Base-by-base conservation (phyloP, 1,284 basidiomycete genomes). In the Grifola frondosa region DNA sequence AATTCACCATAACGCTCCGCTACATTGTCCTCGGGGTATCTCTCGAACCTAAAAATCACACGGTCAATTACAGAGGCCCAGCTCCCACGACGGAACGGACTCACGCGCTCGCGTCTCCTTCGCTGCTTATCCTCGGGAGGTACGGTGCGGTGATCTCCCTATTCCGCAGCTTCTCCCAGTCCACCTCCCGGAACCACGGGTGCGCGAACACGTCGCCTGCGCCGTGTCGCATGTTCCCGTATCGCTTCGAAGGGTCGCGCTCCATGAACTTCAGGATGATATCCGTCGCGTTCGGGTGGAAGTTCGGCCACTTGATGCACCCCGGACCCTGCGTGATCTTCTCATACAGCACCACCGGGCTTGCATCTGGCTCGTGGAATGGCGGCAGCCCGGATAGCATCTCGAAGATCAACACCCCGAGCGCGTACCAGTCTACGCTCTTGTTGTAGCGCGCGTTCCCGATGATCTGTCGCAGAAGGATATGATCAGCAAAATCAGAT, bases 371-470 rank as follows among this genome's bases (percentile, higher is more conserved):
- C 59, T 80, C 75, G 63, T 88, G 84, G 64, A 81, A 88, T 0
- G 88, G 88, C 5, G 88, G 88, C 13, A 88, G 81, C 5, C 90
- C 91, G 4, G 90, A 85, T 49, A 97, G 85, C 88, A 98, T 99
- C 66, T 99, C 96, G 66, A 93, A 99, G 40, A 97, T 84, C 63
- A 99, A 78, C 21, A 99, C 93, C 36, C 96, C 96, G 24, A 99
- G 80, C 0, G 97, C 95, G 66, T 98, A 99, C 96, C 96, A 99
- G 62, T 99, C 97, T 2, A 99, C 96, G 55, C 84, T 88, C 68
- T 97, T 97, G 74, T 97, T 97, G 71, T 99, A 98, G 3, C 94
- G 86, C 53, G 90, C 87, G 53, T 91, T 89, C 47, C 84, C 82
- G 42, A 98, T 88, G 51, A 95, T 81, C 83, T 86, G n/a, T n/a